Base-by-base conservation (phyloP, 2,329 filamentous ascomycete species). In the Thielaviopsis populi region DNA sequence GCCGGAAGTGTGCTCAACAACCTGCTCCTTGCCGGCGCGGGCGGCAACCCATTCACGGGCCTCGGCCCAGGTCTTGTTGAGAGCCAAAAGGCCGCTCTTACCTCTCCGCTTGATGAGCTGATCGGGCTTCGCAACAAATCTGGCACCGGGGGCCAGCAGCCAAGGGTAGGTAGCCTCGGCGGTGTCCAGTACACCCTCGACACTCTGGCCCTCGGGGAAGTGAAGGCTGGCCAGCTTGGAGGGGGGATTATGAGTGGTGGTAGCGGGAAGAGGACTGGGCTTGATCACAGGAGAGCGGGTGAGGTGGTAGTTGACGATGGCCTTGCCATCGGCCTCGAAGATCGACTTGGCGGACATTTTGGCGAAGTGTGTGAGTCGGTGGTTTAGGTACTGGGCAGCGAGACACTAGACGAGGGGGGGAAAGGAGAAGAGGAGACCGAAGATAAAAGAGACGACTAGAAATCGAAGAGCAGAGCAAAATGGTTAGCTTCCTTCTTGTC, bases 291-390 rank as follows among this genome's bases (percentile, higher is more conserved):
- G 87, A 71, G 94, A 90, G 75, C 94, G 88, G 72, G 94, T 97
- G 79, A 99, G 91, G 83, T 97, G 94, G 84, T 97, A 99, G 88
- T 96, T 97, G 84, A 99, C 84, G 82, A 99, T 97, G 84, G 94
- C 94, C 88, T 99, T 99, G 85, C 94, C 94, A 81, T 99, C 94
- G 83, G 92, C 92, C 83, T 99, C 94, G 83, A 88, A 80, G 75
- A 99, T 97, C 70, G 92, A 88, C 81, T 99, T 99, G 78, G 94
- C 75, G 70, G 75, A 77, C 75, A 77, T 77, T 63, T 58, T 63
- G 64, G 46, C 33, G 61, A 41, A 15, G 40, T 40, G 42, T 70
- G 66, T 74, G 72, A 68, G 68, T 69, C 69, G 65, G 59, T 62
- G 56, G 62, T 46, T 69, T 67, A 67, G 69, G 65, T 68, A 66